Evolutionary conservation across 768 basidiomycete species (phyloP), one percentile per base, ranked within the genome.

Genomic region (Cyclocybe cylindracea): DNA sequence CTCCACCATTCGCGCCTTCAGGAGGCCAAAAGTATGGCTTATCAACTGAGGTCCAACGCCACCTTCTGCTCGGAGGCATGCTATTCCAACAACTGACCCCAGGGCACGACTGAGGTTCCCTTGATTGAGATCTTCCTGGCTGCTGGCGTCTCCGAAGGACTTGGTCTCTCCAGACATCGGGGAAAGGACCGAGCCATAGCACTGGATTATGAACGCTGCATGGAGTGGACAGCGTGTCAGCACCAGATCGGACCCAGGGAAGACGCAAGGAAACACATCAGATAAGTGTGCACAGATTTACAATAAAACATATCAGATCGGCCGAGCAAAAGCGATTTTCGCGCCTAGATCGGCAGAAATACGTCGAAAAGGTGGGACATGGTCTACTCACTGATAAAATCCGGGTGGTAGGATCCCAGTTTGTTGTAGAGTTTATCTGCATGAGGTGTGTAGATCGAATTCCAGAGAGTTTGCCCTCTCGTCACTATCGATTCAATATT

Each of bases 361-460:
- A 61, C 61, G 50, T 63, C 65, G 64, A 61, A 63, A 49, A 65
- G 53, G 56, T 51, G 60, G 60, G 53, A 69, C 68, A 66, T 65
- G 67, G 66, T 51, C 51, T 63, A 84, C 90, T 75, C 70, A 93
- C 91, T 78, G 69, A 94, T 92, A 75, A 96, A 91, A 78, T 96
- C 94, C 54, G 94, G 94, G 70, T 96, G 94, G 75, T 92, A 91
- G 50, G 82, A 79, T 66, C 79, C 86, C 57, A 96, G 79, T 75
- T 94, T 96, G 74, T 84, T 75, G 71, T 91, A 82, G 65, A 96
- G 83, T 74, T 95, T 96, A 75, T 84, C 84, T 65, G 85, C 87
- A 75, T 93, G 89, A 66, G 93, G 93, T 68, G 83, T 75, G 70
- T 96, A 96, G 70, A 96, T 93, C 48, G 85, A 82, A 68, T 87